Evolutionary conservation across 345 rosid species (phyloP).

Genomic region (Citrus sinensis): DVS_A1.0 CM039165.1:30951501-30952000

Average conservation of each 20-base stretch:
- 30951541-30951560: slow-evolving; percentile 81
- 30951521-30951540: slow-evolving; percentile 62
- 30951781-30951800: slow-evolving; percentile 69
- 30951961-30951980: slow-evolving; percentile 44
- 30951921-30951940: not conserved
- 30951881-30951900: not conserved
- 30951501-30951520: slow-evolving; percentile 86
- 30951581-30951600: slow-evolving; percentile 87
- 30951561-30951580: slow-evolving; percentile 56
- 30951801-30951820: not conserved
- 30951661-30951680: too few relatives aligned
- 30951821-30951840: not conserved
- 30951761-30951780: slow-evolving; percentile 36
- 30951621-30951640: slow-evolving; percentile 44
- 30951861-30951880: not conserved
- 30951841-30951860: too few relatives aligned
- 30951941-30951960: slow-evolving; percentile 59
- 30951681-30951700: too few relatives aligned
- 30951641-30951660: too few relatives aligned
- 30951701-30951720: not conserved
- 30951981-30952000: slow-evolving; percentile 54
- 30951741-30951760: slow-evolving; percentile 80
- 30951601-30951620: slow-evolving; percentile 70
- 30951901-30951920: not conserved
- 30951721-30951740: slow-evolving; percentile 37